A percentile compares a stretch with the other conserved stretches of the same genome.
phyloP scores from a whole-genome alignment of 1,284 basidiomycete species.

The Melampsora americana region DNA sequence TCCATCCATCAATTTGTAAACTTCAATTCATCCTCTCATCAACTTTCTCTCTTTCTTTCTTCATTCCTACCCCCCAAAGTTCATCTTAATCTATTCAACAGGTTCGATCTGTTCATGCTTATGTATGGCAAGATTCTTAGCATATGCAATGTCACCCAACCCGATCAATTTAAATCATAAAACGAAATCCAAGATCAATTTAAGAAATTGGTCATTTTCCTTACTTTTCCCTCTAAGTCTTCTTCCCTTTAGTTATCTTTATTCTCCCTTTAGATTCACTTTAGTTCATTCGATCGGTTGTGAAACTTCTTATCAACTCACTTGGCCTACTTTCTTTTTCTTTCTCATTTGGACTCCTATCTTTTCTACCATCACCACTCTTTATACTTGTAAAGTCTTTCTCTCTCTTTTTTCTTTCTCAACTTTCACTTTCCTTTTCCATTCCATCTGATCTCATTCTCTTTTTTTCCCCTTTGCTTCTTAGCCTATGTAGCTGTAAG shows the following conservation, averaged over 20 bases:
- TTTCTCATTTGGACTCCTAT: constrained; percentile 42
- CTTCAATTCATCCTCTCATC: too few species aligned
- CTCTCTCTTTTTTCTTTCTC: not conserved
- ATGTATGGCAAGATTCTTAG: constrained; percentile 40
- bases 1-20: too few species aligned
- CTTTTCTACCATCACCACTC: constrained; percentile 24
- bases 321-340: constrained; percentile 41
- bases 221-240: constrained; percentile 25
- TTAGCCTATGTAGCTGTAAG: constrained; percentile 27
- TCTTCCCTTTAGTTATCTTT: constrained; percentile 36
- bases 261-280: constrained; percentile 33
- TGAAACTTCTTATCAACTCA: constrained; percentile 35
- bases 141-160: constrained; percentile 24
- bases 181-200: constrained; percentile 12
- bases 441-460: too few species aligned
- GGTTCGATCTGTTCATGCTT: constrained; percentile 39
- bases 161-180: constrained; percentile 21
- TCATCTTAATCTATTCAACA: constrained; percentile 42
- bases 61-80: too few species aligned
- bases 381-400: constrained; percentile 29
- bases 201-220: constrained; percentile 33
- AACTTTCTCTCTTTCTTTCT: too few species aligned
- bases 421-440: not conserved
- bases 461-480: not conserved
- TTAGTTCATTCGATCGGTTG: constrained; percentile 36